Evolutionary conservation across 768 basidiomycete genomes (phyloP).

Genomic region (Mycena sanguinolenta): DNA sequence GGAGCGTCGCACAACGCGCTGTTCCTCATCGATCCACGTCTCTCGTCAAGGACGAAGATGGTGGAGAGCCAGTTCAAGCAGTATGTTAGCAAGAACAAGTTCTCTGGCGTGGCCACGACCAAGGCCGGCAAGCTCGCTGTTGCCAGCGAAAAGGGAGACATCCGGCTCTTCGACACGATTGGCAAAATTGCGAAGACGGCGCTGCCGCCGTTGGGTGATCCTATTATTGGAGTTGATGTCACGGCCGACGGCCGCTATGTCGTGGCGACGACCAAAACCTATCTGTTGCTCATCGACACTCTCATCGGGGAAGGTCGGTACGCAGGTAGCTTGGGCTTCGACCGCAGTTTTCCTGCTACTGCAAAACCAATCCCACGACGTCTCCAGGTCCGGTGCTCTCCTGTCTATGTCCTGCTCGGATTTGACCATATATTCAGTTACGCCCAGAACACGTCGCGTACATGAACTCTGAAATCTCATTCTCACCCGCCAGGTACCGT

Average conservation of each 20-base stretch:
- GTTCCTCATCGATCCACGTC: constrained; percentile 97
- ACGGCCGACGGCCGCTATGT: constrained; percentile 95
- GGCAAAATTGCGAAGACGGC: constrained; percentile 99
- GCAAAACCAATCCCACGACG: constrained; percentile 93
- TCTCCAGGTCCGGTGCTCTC: constrained; percentile 62
- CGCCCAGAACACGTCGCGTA: constrained; percentile 94
- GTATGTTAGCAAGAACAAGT: constrained; percentile 94
- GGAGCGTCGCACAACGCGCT: constrained; percentile 95
- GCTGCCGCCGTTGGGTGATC: constrained; percentile 93
- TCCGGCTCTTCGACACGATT: constrained; percentile 93
- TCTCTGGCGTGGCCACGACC: constrained; percentile 93
- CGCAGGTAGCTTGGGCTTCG: constrained; percentile 88
- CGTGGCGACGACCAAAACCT: constrained; percentile 95
- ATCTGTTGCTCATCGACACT: constrained; percentile 94
- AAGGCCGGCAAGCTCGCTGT: constrained; percentile 89
- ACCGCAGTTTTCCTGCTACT: constrained; percentile 93
- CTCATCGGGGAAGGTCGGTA: constrained; percentile 93
- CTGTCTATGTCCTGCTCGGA: neutral
- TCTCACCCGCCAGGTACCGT: constrained; percentile 91
- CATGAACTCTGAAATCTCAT: constrained; percentile 89
- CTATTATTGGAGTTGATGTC: constrained; percentile 94
- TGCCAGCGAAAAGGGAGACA: constrained; percentile 96
- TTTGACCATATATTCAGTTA: constrained; percentile 51
- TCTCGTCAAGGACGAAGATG: constrained; percentile 90
- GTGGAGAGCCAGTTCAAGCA: constrained; percentile 97